Conservation (phyloP, 2,329 filamentous ascomycete species). For the Arthrobotrys sphaeroides region DNA sequence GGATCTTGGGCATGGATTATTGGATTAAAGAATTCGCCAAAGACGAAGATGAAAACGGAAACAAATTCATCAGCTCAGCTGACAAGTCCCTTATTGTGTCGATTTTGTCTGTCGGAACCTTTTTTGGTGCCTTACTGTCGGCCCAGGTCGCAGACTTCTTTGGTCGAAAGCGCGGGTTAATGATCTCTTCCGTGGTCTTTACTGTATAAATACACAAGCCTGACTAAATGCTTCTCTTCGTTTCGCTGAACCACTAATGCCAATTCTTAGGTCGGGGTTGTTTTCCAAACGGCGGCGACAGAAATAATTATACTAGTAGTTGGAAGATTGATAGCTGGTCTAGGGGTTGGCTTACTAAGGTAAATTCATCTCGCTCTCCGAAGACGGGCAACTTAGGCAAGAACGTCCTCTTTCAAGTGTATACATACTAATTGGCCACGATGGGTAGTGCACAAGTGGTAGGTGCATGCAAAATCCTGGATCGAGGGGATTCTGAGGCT, state of each 20-base stretch:
- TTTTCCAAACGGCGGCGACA: slow-evolving; percentile 72
- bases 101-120: slow-evolving; percentile 82
- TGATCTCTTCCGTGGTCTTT: slow-evolving; percentile 33
- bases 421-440: too few species aligned
- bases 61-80: slow-evolving; percentile 61
- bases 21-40: slow-evolving; percentile 73
- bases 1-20: slow-evolving; percentile 75
- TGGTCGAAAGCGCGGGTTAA: slow-evolving; percentile 30
- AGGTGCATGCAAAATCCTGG: background rate
- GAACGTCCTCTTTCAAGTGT: too few species aligned
- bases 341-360: slow-evolving; percentile 35
- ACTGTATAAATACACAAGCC: background rate
- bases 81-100: slow-evolving; percentile 80
- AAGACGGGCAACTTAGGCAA: too few species aligned
- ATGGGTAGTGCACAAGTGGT: slow-evolving; percentile 67
- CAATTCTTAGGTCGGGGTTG: slow-evolving; percentile 67
- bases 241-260: too few species aligned
- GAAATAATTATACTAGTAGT: slow-evolving; percentile 42
- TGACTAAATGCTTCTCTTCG: background rate
- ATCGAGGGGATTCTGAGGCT: background rate
- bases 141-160: slow-evolving; percentile 35
- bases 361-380: background rate
- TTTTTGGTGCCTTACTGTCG: slow-evolving; percentile 65
- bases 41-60: slow-evolving; percentile 61
- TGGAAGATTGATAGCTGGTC: slow-evolving; percentile 23